Evolutionary conservation across 2,329 filamentous ascomycete genomes (phyloP), one percentile per base, ranked within the genome.

Genomic region (Fusarium oxysporum): DNA sequence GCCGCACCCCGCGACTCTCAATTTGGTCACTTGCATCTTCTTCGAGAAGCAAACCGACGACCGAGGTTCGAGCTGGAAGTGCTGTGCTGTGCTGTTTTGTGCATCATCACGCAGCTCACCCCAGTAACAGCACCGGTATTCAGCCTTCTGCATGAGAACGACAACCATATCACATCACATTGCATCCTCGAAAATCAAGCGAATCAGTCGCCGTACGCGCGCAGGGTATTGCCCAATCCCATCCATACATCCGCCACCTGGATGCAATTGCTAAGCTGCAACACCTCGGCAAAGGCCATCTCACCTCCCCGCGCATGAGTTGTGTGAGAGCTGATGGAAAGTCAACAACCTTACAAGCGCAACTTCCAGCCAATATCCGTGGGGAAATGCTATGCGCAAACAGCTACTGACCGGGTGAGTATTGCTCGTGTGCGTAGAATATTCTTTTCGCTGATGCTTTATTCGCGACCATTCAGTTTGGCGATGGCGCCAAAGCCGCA

Each of bases 311-410:
- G 67, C 65, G 55, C 72, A 68, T 71, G 68, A 56, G 55, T 68
- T 70, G 70, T 62, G 63, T 62, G 74, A 58, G 55, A 58, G 55
- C 73, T 76, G 74, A 78, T 78, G 76, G 75, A 76, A 70, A 68
- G 67, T 64, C 76, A 74, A 71, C 62, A 61, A 48, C 23, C 62
- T 60, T 56, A 61, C 41, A 56, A 61, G 47, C 73, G 68, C 58
- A 75, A 71, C 41, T 78, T 78, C 61, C 68, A 75, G 61, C 76
- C 74, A 37, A 66, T 81, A 59, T 72, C 75, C 19, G 79, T 84
- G 38, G 82, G 83, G 41, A 77, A 70, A 69, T 83, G 82, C 70
- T 75, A 82, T 71, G 74, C 73, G 40, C 83, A 85, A 74, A 82
- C 81, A 23, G 80, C 79, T 33, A 74, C 71, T 10, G 81, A 83